Evolutionary conservation across 306 rosid genomes (phyloP), one percentile per base, ranked within the genome.

Genomic region (barrel medic (Medicago truncatula)): DNA sequence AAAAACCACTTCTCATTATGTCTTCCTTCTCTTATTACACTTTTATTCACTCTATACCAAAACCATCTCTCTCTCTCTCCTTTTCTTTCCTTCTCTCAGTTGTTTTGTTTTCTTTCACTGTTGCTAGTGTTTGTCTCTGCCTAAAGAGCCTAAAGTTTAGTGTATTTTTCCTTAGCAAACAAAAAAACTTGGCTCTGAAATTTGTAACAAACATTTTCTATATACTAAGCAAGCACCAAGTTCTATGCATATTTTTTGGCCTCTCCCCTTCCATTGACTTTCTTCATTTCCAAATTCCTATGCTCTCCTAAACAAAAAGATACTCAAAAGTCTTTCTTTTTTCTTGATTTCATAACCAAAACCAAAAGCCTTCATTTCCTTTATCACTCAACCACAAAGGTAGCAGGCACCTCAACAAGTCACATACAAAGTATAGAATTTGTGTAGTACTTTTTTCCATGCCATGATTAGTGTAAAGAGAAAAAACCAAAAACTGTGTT

Each of bases 201-300:
- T 85, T 77, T 53, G 80, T 49, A 79, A 74, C 67, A 68, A 78
- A 74, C 65, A 64, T 80, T 73, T 73, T 88, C 90, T 74, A 80
- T 17, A 65, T 43, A 76, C 70, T 65, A 71, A 78, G 87, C 88
- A 80, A 78, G 87, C 88, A 80, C 41, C 86, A 85, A 80, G 60
- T 83, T 81, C 87, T 77, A 87, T 84, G 93, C 87, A 82, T n/a
- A n/a, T n/a, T 83, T 82, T 81, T 83, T 76, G 84, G 87, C 70
- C 88, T 58, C 62, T 50, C 83, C 74, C 71, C 80, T 62, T 74
- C 60, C 86, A 80, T 89, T 83, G 92, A 89, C 92, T 88, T 84
- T 39, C 43, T 17, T 54, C 72, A 54, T 75, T 84, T 81, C 76
- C 88, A 83, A 86, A 83, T 82, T 63, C 82, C 89, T 64, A 78